Percentiles rank a stretch among this genome's conserved stretches.
Conservation (phyloP, 306 rosid genomes). For the Prunus fruticosa region DNA sequence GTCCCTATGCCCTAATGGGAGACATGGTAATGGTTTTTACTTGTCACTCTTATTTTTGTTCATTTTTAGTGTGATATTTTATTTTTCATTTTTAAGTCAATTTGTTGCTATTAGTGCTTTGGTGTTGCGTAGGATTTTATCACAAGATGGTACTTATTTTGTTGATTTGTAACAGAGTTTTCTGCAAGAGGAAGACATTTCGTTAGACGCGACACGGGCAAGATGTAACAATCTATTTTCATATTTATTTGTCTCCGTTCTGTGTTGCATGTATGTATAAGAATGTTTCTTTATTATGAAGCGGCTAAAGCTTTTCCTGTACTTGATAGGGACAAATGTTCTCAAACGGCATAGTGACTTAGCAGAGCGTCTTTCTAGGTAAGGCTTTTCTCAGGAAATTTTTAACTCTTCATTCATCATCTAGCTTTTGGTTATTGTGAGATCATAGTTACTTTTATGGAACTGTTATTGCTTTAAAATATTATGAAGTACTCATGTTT, state of each 20-base stretch:
- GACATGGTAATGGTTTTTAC: slow-evolving; percentile 44
- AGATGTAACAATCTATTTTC: slow-evolving; percentile 47
- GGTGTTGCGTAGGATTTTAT: neutral
- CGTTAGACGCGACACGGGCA: slow-evolving; percentile 72
- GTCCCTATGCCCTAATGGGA: slow-evolving; percentile 44
- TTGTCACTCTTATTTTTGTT: neutral
- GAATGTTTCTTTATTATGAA: slow-evolving; percentile 10
- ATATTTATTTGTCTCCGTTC: slow-evolving; percentile 16
- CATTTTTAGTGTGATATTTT: neutral
- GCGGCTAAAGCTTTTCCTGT: slow-evolving; percentile 24
- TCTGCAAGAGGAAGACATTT: slow-evolving; percentile 71
- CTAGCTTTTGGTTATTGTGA: neutral
- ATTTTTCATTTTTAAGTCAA: neutral
- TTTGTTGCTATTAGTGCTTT: neutral
- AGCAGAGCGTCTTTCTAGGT: slow-evolving; percentile 90
- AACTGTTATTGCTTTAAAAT: neutral
- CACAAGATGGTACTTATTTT: neutral
- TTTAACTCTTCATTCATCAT: slow-evolving; percentile 2
- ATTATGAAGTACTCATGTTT: neutral
- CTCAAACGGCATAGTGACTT: slow-evolving; percentile 80
- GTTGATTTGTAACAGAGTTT: slow-evolving; percentile 46
- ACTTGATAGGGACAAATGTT: slow-evolving; percentile 59
- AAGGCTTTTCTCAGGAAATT: neutral
- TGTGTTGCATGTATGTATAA: neutral
- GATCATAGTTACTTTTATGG: neutral